Base-by-base conservation (phyloP, 2,329 filamentous ascomycete genomes). In the Fusarium transvaalense region DNA sequence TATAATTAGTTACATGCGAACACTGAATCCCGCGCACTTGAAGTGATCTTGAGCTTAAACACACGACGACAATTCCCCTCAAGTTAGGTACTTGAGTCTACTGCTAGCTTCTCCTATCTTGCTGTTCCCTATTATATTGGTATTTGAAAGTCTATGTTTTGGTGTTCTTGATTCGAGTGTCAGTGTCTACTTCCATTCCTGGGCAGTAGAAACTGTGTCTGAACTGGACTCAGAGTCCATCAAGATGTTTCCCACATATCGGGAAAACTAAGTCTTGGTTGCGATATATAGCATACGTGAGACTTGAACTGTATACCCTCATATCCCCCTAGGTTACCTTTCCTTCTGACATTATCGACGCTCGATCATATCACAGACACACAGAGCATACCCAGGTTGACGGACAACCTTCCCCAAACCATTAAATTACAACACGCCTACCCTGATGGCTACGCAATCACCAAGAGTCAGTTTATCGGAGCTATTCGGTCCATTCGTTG, bases 211-310 rank as follows among this genome's bases (percentile, higher is more conserved):
- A 6, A 9, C 1, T 7, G 9, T n/a, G 23, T 35, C 46, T 3
- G 21, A 19, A 38, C 47, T 21, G 4, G 3, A 27, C 32, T 6
- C 10, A 27, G 25, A 8, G 6, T 10, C 2, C 3, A 12, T n/a
- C 10, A 3, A 38, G 13, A 17, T 4, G 9, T 19, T 50, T 10
- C 8, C 9, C 2, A 10, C 3, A 13, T 8, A 8, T 12, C n/a
- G 8, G 10, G 2, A 27, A 15, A 12, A 5, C 2, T 8, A 6
- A 15, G 7, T 25, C 2, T 6, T 15, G 1, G 2, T 38, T 4
- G 8, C 5, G 10, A 7, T 1, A 6, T 25, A 5, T 17, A 17
- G 15, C 14, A n/a, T 29, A 15, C 13, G 4, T 5, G 31, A 29
- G 3, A 13, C 17, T 45, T 6, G 10, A 13, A 5, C 6, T 17